phyloP scores from a whole-genome alignment of 768 basidiomycete species.

The Naganishia kalamii region DNA sequence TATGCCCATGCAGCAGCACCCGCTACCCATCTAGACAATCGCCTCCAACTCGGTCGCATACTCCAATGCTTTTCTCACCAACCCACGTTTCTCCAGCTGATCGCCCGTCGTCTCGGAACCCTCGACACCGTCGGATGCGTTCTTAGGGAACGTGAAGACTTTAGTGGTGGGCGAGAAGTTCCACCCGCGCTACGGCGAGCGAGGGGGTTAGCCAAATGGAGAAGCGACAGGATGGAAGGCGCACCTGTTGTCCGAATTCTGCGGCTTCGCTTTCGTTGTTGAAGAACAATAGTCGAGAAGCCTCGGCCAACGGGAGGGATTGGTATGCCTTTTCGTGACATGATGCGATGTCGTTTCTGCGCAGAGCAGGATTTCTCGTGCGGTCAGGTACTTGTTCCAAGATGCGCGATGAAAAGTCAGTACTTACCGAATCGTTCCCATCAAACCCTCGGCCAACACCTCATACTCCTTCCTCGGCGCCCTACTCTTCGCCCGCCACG shows the following conservation, averaged over 20 bases:
- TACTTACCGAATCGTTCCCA: conserved; percentile 80
- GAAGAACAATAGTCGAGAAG: conserved; percentile 86
- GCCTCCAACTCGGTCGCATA: conserved; percentile 47
- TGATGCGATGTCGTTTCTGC: conserved; percentile 90
- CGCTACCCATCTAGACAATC: conserved; percentile 36
- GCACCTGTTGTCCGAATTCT: conserved; percentile 71
- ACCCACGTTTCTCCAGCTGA: conserved; percentile 27
- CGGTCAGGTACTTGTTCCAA: not conserved
- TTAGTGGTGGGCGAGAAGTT: conserved; percentile 60
- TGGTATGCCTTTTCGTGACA: conserved; percentile 93
- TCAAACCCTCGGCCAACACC: conserved; percentile 84
- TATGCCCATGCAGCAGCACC: not conserved
- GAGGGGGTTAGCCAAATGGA: conserved; percentile 7
- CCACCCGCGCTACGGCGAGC: conserved; percentile 58
- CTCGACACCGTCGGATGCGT: conserved; percentile 16
- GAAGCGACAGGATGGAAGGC: not conserved
- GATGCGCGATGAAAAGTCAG: not conserved
- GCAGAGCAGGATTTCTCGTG: not conserved
- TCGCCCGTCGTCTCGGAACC: conserved; percentile 10
- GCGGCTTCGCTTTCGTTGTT: conserved; percentile 70
- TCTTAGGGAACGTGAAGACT: conserved; percentile 60
- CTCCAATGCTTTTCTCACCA: conserved; percentile 45
- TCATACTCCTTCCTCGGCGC: conserved; percentile 92
- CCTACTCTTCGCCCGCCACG: conserved; percentile 89
- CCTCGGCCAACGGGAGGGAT: conserved; percentile 81